Percentiles rank a stretch among this genome's conserved stretches.
Conservation (phyloP, 2,329 filamentous ascomycete species). For the Diaporthe sp. region DNA sequence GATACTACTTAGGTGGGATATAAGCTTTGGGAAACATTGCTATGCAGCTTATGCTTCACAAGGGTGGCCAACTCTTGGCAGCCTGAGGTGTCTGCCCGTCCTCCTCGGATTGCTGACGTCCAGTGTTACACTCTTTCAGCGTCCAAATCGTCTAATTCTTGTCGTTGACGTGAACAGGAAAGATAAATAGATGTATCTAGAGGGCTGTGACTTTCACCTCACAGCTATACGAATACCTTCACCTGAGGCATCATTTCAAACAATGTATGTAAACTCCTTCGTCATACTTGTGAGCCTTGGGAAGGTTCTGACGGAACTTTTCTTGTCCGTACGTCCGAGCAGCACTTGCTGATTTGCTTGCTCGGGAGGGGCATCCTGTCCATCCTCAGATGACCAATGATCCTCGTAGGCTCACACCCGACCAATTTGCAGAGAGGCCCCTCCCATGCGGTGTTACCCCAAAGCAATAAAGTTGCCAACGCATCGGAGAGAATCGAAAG, state of each 20-base stretch:
- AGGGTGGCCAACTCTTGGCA: too few relatives aligned
- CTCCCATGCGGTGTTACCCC: background rate
- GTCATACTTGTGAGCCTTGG: background rate
- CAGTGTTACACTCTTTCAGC: background rate
- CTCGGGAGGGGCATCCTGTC: background rate
- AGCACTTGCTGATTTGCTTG: background rate
- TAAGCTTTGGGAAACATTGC: background rate
- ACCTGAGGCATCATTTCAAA: background rate
- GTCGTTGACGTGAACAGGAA: fast-evolving
- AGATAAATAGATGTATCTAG: background rate
- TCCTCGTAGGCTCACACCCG: background rate
- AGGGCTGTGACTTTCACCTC: background rate
- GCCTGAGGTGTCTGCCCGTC: background rate
- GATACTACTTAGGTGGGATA: background rate
- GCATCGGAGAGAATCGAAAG: background rate
- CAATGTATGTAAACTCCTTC: background rate
- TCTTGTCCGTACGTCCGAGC: too few relatives aligned
- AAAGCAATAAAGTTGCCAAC: background rate
- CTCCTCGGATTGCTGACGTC: background rate
- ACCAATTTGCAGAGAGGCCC: background rate
- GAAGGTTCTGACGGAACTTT: background rate
- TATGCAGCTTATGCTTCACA: background rate
- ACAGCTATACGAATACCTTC: background rate
- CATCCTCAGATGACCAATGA: background rate
- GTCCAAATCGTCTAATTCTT: fast-evolving